phyloP scores from a whole-genome alignment of 257 asterid species.

The Forsythia viridissima region DNA sequence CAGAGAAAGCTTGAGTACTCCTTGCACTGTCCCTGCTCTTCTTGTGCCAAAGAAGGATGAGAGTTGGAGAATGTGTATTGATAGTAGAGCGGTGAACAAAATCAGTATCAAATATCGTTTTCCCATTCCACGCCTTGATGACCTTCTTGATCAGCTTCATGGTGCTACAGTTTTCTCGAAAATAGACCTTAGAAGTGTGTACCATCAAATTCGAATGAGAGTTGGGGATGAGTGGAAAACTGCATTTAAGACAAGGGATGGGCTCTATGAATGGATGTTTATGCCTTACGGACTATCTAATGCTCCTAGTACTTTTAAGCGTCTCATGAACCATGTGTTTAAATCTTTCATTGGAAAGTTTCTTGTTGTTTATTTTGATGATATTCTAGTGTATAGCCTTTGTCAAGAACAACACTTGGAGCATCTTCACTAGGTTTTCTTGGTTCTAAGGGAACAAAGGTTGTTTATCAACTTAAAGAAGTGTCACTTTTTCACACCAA shows the following conservation, averaged over 20 bases:
- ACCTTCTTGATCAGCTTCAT: neutral
- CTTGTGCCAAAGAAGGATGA: slow-evolving; percentile 1
- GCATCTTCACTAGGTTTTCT: too few relatives aligned
- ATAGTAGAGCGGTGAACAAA: slow-evolving; percentile 2
- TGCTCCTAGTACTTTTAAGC: too few relatives aligned
- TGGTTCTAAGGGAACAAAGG: too few relatives aligned
- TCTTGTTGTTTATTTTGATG: too few relatives aligned
- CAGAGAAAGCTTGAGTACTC: neutral
- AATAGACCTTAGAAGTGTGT: slow-evolving; percentile 3
- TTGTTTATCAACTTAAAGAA: too few relatives aligned
- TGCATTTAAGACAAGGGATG: neutral
- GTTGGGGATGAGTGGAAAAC: neutral
- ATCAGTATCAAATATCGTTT: neutral
- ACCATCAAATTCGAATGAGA: neutral
- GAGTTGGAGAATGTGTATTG: neutral
- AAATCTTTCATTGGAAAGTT: too few relatives aligned
- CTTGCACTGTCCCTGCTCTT: neutral
- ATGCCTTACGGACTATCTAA: too few relatives aligned
- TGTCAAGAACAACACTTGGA: too few relatives aligned
- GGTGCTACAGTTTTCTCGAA: neutral
- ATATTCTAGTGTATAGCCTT: too few relatives aligned
- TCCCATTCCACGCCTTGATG: neutral
- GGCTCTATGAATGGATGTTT: too few relatives aligned
- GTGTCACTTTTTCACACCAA: too few relatives aligned
- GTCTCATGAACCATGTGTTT: too few relatives aligned